A percentile compares a stretch with the other conserved stretches of the same genome.
These are phyloP conservation scores for Metarhizium humberi DNA, from an alignment of 2,329 filamentous ascomycete genomes.

Conservation along the genomic window DNA sequence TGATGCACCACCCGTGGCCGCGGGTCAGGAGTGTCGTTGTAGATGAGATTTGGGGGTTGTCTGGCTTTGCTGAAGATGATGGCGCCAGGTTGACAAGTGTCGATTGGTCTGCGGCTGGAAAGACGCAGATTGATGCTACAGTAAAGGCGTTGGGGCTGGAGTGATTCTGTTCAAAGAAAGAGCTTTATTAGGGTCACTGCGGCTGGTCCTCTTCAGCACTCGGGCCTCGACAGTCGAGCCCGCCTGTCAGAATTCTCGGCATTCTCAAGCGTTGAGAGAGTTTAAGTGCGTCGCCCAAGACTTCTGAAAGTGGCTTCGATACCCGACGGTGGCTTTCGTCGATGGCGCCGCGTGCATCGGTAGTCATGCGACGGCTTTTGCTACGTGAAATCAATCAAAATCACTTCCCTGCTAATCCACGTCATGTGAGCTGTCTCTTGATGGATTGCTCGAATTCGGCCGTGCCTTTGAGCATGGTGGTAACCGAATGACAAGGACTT, in stretches of 20 bases:
- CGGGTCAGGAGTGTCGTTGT: constrained; percentile 53
- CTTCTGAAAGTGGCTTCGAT: not conserved
- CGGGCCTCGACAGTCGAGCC: too few species aligned
- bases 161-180: constrained; percentile 6
- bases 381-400: too few species aligned
- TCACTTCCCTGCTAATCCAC: too few species aligned
- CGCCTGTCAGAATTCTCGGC: too few species aligned
- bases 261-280: too few species aligned
- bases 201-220: too few species aligned
- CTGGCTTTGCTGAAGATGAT: constrained; percentile 19
- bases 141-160: constrained; percentile 33
- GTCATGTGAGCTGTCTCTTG: not conserved
- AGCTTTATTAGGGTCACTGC: not conserved
- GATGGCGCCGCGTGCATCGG: not conserved
- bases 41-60: constrained; percentile 49
- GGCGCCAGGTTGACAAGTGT: constrained; percentile 35
- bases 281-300: not conserved
- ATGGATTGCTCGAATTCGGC: not conserved
- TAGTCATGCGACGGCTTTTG: too few species aligned
- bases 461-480: not conserved
- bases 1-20: constrained; percentile 78
- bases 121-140: constrained; percentile 31
- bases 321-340: not conserved
- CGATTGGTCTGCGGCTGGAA: constrained; percentile 49
- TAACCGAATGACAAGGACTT: not conserved